These are phyloP conservation scores for Colletotrichum orchidophilum DNA, from an alignment of 2,329 filamentous ascomycete species.

Conservation along the genomic window DNA sequence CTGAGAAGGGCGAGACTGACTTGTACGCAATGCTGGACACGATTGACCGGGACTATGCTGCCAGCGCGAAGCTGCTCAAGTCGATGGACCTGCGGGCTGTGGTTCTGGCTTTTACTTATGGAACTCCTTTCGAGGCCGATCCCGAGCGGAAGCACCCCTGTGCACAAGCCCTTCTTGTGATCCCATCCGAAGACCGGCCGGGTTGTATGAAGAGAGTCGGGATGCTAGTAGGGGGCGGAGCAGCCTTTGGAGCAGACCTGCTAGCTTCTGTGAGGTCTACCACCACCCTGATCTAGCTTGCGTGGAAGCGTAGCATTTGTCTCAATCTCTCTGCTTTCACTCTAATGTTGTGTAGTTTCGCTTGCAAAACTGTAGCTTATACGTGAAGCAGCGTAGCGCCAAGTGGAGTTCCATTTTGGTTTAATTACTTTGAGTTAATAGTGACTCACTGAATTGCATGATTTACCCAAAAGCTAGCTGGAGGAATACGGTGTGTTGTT, in stretches of 20 bases:
- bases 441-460: too few relatives aligned
- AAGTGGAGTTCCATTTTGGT: too few relatives aligned
- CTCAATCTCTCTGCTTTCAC: too few relatives aligned
- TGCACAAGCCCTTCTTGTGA: neutral
- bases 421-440: too few relatives aligned
- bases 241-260: neutral
- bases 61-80: neutral
- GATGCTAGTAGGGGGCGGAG: neutral
- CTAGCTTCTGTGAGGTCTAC: neutral
- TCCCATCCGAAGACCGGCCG: neutral
- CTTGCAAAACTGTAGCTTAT: too few relatives aligned
- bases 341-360: too few relatives aligned
- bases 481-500: too few relatives aligned
- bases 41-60: neutral
- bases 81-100: neutral
- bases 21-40: neutral
- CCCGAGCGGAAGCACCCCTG: neutral
- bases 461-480: too few relatives aligned
- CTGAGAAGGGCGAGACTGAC: neutral
- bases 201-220: constrained; percentile 13
- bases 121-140: neutral
- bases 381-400: too few relatives aligned
- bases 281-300: neutral
- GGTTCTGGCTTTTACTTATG: neutral
- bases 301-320: neutral